Evolutionary conservation across 345 rosid species (phyloP).

Genomic region (Citrus reticulata): DNA sequence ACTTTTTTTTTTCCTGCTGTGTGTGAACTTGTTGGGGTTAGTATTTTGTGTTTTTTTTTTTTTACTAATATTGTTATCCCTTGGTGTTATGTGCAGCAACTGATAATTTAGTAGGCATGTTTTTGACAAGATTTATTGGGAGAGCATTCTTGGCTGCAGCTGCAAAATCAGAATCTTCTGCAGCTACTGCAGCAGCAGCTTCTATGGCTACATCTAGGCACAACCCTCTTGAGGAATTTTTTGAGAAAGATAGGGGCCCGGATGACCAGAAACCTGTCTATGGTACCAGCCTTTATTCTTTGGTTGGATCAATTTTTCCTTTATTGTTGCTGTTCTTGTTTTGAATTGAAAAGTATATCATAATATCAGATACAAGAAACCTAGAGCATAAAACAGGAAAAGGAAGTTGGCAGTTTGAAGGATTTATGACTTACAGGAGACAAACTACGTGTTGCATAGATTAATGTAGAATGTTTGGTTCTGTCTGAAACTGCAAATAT

Average conservation of each 20-base stretch:
- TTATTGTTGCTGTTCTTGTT: not conserved
- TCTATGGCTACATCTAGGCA: conserved; percentile 30
- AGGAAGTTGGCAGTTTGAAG: not conserved
- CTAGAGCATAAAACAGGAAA: not conserved
- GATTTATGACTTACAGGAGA: not conserved
- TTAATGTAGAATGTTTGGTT: not conserved
- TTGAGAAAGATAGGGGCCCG: conserved; percentile 63
- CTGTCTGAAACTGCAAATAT: not conserved
- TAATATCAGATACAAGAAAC: not conserved
- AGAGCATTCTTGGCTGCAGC: conserved; percentile 58
- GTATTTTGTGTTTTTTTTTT: not conserved
- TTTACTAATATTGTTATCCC: not conserved
- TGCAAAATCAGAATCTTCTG: conserved; percentile 56
- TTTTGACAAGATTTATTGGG: conserved; percentile 59
- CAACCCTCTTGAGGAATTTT: conserved; percentile 84
- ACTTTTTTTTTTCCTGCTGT: no score
- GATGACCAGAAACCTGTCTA: conserved; percentile 77
- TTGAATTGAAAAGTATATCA: not conserved
- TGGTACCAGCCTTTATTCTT: conserved; percentile 32
- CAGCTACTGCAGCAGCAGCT: conserved; percentile 52
- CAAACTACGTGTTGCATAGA: not conserved
- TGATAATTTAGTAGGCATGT: conserved; percentile 31
- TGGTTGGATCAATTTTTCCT: not conserved
- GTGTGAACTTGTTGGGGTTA: not conserved
- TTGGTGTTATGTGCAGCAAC: not conserved